Percentiles rank a stretch among this genome's conserved stretches.
Conservation (phyloP, 2,329 filamentous ascomycete species). For the Zasmidium citrigriseum region DNA sequence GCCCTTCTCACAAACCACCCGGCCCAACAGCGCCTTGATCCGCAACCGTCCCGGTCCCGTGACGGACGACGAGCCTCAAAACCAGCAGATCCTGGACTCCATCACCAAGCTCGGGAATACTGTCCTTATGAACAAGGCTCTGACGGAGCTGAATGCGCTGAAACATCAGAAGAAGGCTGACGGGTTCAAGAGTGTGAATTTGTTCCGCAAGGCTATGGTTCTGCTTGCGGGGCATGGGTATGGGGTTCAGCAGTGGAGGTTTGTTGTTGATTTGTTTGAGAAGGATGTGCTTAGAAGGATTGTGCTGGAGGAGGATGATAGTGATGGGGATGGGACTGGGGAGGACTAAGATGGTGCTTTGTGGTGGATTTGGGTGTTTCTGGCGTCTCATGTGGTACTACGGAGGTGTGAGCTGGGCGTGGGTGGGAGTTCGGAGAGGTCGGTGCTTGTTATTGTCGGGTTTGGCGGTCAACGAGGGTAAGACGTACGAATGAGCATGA, state of each 20-base stretch:
- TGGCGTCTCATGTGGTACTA: no score
- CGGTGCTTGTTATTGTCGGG: no score
- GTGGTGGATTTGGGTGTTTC: not conserved
- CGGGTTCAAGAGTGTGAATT: slow-evolving; percentile 71
- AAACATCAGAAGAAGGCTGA: slow-evolving; percentile 62
- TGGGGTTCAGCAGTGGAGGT: slow-evolving; percentile 79
- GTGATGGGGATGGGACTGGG: slow-evolving; percentile 36
- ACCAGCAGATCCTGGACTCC: slow-evolving; percentile 76
- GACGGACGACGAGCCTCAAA: slow-evolving; percentile 55
- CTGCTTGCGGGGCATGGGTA: slow-evolving; percentile 89
- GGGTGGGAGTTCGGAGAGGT: no score
- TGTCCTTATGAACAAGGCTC: slow-evolving; percentile 84
- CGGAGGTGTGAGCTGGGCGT: no score
- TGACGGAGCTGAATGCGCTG: slow-evolving; percentile 69
- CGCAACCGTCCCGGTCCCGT: slow-evolving; percentile 20
- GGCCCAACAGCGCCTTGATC: slow-evolving; percentile 13
- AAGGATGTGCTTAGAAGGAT: slow-evolving; percentile 82
- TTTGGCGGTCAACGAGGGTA: no score
- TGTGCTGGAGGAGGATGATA: slow-evolving; percentile 68
- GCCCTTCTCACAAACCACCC: slow-evolving; percentile 11
- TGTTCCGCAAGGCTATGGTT: slow-evolving; percentile 84
- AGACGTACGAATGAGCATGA: no score
- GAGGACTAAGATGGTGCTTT: not conserved
- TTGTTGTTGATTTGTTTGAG: slow-evolving; percentile 93
- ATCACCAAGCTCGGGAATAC: slow-evolving; percentile 90